phyloP scores from a whole-genome alignment of 2,329 filamentous ascomycete species.

The Hypoxylon sp. region DNA sequence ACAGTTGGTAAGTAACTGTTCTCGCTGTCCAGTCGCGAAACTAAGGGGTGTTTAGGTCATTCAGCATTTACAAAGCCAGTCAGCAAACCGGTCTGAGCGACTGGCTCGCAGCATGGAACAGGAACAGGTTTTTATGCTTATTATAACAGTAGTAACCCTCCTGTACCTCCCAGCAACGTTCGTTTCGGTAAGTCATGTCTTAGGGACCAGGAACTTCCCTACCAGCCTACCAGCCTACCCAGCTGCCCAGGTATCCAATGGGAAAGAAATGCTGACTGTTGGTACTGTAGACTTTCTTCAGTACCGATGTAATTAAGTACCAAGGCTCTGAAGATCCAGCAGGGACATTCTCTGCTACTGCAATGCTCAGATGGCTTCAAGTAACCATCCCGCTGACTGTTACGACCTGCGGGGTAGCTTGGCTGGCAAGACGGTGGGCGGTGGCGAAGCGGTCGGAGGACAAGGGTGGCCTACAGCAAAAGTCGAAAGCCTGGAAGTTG shows the following conservation, averaged over 20 bases:
- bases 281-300: slow-evolving; percentile 30
- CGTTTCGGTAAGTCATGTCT: slow-evolving; percentile 35
- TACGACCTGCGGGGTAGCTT: slow-evolving; percentile 16
- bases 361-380: slow-evolving; percentile 30
- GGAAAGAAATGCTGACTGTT: slow-evolving; percentile 6
- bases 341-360: slow-evolving; percentile 22
- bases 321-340: slow-evolving; percentile 16
- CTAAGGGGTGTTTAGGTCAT: slow-evolving; percentile 40
- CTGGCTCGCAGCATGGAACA: slow-evolving; percentile 35
- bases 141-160: slow-evolving; percentile 43
- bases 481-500: not conserved
- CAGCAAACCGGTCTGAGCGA: slow-evolving; percentile 42
- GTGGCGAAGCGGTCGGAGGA: slow-evolving; percentile 2
- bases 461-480: not conserved
- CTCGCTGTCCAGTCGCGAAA: not conserved
- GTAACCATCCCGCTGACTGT: slow-evolving; percentile 29
- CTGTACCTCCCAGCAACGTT: slow-evolving; percentile 39
- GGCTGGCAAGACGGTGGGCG: slow-evolving; percentile 4
- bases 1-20: slow-evolving; percentile 41
- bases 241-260: not conserved
- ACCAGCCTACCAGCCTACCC: too few species aligned
- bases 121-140: slow-evolving; percentile 37
- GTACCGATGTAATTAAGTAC: slow-evolving; percentile 35
- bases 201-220: too few species aligned
- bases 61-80: slow-evolving; percentile 48